Evolutionary conservation across 2,329 filamentous ascomycete species (phyloP).

Genomic region (Alternaria metachromatica): DNA sequence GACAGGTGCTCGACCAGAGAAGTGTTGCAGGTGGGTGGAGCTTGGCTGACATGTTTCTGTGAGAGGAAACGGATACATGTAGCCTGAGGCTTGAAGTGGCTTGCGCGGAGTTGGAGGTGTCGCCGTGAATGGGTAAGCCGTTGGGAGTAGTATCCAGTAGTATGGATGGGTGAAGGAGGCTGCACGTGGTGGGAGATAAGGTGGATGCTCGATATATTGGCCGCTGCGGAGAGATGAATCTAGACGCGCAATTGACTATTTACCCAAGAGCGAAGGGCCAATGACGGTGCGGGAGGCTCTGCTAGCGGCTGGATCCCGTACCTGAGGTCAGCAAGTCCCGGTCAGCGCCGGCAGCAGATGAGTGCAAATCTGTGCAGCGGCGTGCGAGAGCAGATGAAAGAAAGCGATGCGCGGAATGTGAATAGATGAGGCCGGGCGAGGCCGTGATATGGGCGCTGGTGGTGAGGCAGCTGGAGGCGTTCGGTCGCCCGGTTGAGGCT

Average conservation of each 20-base stretch:
- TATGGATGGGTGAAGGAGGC: neutral
- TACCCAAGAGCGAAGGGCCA: conserved; percentile 13
- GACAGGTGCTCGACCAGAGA: neutral
- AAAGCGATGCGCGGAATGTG: neutral
- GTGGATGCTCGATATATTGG: conserved; percentile 23
- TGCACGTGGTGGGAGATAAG: conserved; percentile 1
- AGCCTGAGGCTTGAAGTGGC: conserved; percentile 6
- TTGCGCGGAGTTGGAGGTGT: neutral
- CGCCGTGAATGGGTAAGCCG: neutral
- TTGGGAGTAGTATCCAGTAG: neutral
- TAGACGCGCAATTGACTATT: conserved; percentile 8
- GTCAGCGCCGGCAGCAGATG: conserved; percentile 6
- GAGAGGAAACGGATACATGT: neutral
- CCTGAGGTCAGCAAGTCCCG: neutral
- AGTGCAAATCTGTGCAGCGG: conserved; percentile 3
- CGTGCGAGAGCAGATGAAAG: neutral
- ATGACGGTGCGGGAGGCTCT: neutral
- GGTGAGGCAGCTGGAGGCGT: conserved; percentile 4
- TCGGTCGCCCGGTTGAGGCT: conserved; percentile 9
- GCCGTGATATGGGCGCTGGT: neutral
- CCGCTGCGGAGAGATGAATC: conserved; percentile 7
- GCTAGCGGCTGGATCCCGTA: conserved; percentile 7
- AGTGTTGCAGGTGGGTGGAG: neutral
- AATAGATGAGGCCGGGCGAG: neutral
- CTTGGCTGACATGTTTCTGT: neutral